Conservation (phyloP, 1,284 basidiomycete species). For the Amylostereum areolatum region DNA sequence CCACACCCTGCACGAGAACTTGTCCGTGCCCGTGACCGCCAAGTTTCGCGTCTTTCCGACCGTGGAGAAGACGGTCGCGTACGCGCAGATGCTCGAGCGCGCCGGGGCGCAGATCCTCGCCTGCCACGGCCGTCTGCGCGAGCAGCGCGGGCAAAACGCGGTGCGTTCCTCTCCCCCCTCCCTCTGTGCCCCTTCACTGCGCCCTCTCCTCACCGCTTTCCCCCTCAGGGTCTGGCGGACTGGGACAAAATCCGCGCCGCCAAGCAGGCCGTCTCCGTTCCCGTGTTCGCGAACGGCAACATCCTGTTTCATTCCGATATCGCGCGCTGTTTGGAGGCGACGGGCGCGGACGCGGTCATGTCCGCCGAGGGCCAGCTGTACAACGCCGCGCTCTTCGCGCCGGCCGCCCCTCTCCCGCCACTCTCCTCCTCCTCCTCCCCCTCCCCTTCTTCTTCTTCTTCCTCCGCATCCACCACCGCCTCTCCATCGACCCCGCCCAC, state of each 20-base stretch:
- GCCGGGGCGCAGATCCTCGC: constrained; percentile 95
- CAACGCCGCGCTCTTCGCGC: constrained; percentile 80
- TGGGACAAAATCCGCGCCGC: constrained; percentile 83
- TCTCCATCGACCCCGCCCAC: constrained; percentile 7
- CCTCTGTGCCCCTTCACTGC: constrained; percentile 7
- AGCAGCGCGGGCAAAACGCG: constrained; percentile 82
- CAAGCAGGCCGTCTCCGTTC: constrained; percentile 83
- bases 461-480: constrained; percentile 4
- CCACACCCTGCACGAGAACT: constrained; percentile 77
- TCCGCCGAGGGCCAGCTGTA: constrained; percentile 94
- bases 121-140: constrained; percentile 87
- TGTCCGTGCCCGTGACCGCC: constrained; percentile 88
- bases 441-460: constrained; percentile 18
- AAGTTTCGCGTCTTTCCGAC: constrained; percentile 93
- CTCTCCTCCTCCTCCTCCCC: constrained; percentile 16
- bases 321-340: constrained; percentile 68
- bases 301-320: constrained; percentile 84
- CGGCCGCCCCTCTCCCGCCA: constrained; percentile 9
- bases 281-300: constrained; percentile 98
- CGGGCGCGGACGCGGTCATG: constrained; percentile 92
- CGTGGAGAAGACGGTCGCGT: constrained; percentile 83
- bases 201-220: neutral
- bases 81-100: constrained; percentile 91
- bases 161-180: constrained; percentile 27
- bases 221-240: constrained; percentile 72